Evolutionary conservation across 805 yeast genomes (phyloP), one percentile per base, ranked within the genome.

Genomic region (Jamesozyma jinghongensis): DNA sequence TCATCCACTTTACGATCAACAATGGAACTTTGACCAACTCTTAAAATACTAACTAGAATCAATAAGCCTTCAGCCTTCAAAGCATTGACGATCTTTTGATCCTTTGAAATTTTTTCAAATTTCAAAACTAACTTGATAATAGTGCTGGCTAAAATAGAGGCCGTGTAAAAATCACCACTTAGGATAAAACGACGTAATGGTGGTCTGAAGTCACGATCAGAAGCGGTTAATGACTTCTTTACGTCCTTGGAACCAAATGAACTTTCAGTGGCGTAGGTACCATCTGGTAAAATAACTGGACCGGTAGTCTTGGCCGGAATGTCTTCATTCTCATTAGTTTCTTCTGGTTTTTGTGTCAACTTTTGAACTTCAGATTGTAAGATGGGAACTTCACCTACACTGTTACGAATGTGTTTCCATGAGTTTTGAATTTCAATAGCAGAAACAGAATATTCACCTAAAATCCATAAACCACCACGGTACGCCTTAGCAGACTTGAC

Each of bases 181-280:
- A 88, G 66, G 40, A 94, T 76, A 37, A 86, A 75, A 44, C 79
- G 76, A 55, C 98, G 81, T 51, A 94, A 68, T 35, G 94, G 85
- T 22, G 88, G 85, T 50, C 70, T 71, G 13, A 62, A 60, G n/a
- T 71, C 67, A 17, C 67, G 66, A 40, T 67, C 67, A 22, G 65
- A 66, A 10, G 71, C 59, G 5, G 84, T 77, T 42, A 81, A 65
- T 0, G 95, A 92, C 47, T 78, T 77, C 59, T 85, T 94, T 19
- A 92, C 79, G 19, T 95, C 95, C 59, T 84, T 85, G 1, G 95
- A 83, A 48, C 96, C 97, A 62, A 67, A 68, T 4, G 77, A 66
- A 13, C 82, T 82, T 65, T 92, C 98, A 32, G 96, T 85, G 22
- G 98, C 98, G 64, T 92, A 92, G 0, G 99, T 92, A 52, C 99